Conservation (phyloP, 352 stramenopile species). For the Pythium rhizo-oryzae region DNA sequence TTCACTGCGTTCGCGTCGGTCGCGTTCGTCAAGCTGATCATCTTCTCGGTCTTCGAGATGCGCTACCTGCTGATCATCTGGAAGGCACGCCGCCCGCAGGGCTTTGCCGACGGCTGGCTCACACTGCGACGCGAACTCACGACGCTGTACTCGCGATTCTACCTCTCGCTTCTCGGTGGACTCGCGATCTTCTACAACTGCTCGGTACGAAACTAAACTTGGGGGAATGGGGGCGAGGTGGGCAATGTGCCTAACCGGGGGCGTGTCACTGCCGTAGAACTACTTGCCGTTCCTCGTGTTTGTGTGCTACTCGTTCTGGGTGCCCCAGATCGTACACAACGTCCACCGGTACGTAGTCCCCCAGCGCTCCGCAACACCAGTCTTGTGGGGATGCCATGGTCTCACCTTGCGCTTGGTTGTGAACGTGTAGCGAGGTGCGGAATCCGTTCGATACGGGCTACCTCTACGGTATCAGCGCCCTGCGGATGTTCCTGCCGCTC, state of each 20-base stretch:
- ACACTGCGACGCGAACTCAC: conserved; percentile 93
- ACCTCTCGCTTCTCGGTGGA: conserved; percentile 89
- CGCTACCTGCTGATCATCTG: conserved; percentile 98
- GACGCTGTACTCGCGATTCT: conserved; percentile 96
- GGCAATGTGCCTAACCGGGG: neutral
- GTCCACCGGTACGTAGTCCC: conserved; percentile 69
- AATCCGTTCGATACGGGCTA: conserved; percentile 95
- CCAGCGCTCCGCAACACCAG: neutral
- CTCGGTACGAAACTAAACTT: conserved; percentile 42
- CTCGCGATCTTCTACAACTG: conserved; percentile 94
- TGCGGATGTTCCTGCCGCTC: conserved; percentile 93
- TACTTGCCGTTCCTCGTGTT: conserved; percentile 92
- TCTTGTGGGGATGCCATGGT: neutral
- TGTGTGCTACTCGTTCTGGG: conserved; percentile 97
- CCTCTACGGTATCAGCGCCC: conserved; percentile 94
- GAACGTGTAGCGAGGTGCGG: conserved; percentile 76
- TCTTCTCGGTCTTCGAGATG: conserved; percentile 99
- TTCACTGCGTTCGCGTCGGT: conserved; percentile 96
- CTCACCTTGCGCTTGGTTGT: neutral
- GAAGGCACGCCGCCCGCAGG: conserved; percentile 90
- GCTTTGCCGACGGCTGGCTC: conserved; percentile 85
- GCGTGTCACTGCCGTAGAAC: conserved; percentile 44
- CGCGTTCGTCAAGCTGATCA: conserved; percentile 98
- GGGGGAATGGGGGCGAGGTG: neutral
- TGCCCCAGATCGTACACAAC: conserved; percentile 98